Conservation (phyloP, 2,329 filamentous ascomycete species). For the Curvularia spicifera region DNA sequence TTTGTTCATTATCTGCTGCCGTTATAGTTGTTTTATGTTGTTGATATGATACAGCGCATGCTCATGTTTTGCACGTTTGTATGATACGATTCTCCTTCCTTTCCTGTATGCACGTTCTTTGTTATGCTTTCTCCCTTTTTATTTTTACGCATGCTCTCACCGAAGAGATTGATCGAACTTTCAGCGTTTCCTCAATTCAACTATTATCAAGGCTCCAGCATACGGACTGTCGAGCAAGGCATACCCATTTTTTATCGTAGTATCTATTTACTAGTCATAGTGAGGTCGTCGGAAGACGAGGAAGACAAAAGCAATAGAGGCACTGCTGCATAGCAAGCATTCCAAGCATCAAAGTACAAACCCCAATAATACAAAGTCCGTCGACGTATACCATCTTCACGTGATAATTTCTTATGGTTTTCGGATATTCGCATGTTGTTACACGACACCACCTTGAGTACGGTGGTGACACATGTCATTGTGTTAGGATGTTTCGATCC, state of each 20-base stretch:
- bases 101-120: slow-evolving; percentile 7
- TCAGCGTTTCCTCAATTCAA: slow-evolving; percentile 16
- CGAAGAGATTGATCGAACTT: slow-evolving; percentile 27
- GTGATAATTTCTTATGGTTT: neutral
- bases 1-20: neutral
- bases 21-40: neutral
- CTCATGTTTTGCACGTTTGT: slow-evolving; percentile 15
- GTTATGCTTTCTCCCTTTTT: slow-evolving; percentile 4
- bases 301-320: slow-evolving; percentile 2
- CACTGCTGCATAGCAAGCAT: neutral
- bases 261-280: slow-evolving; percentile 4
- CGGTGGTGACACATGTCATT: neutral
- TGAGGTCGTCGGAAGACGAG: neutral
- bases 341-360: neutral
- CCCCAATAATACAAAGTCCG: neutral
- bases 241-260: slow-evolving; percentile 3
- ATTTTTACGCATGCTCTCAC: slow-evolving; percentile 22
- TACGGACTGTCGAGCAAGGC: slow-evolving; percentile 14
- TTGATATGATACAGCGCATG: slow-evolving; percentile 7
- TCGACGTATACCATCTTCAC: neutral
- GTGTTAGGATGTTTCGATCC: neutral
- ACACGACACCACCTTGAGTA: neutral
- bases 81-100: slow-evolving; percentile 17
- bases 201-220: slow-evolving; percentile 15
- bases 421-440: neutral